Percentiles rank a stretch among this genome's conserved stretches.
Evolutionary conservation across 805 yeast genomes (phyloP).

Genomic region (Ogataea trehaloabstinens): DNA sequence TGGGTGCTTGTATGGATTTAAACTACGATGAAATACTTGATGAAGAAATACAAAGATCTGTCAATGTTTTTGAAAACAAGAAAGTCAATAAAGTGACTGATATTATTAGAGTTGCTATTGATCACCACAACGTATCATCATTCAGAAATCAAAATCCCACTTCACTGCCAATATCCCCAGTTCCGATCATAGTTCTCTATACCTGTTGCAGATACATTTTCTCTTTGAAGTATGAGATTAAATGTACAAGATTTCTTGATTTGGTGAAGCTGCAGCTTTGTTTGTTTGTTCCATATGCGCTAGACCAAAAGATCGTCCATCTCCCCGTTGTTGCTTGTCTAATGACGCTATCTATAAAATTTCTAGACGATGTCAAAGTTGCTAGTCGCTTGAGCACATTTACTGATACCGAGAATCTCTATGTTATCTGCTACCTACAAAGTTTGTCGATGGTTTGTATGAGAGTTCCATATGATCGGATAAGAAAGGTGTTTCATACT

Average conservation of each 20-base stretch:
- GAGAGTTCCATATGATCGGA: slow-evolving; percentile 15
- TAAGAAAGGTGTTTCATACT: slow-evolving; percentile 45
- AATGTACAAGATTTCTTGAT: slow-evolving; percentile 18
- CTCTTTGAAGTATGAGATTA: slow-evolving; percentile 7
- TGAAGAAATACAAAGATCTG: slow-evolving; percentile 36
- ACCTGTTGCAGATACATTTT: slow-evolving; percentile 24
- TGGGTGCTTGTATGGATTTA: slow-evolving; percentile 67
- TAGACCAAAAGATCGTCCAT: slow-evolving; percentile 21
- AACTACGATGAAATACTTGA: slow-evolving; percentile 44
- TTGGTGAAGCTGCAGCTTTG: slow-evolving; percentile 43
- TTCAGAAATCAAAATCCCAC: slow-evolving; percentile 19
- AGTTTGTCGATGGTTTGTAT: slow-evolving; percentile 20
- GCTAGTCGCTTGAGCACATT: slow-evolving; percentile 3
- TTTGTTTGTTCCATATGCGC: slow-evolving; percentile 38
- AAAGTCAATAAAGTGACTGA: slow-evolving; percentile 32
- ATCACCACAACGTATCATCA: slow-evolving; percentile 37
- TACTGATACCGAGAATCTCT: slow-evolving; percentile 1
- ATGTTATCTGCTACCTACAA: slow-evolving; percentile 24
- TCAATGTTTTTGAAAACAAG: slow-evolving; percentile 36
- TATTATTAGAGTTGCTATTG: slow-evolving; percentile 39
- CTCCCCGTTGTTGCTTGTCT: slow-evolving; percentile 16
- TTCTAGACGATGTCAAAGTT: slow-evolving; percentile 12
- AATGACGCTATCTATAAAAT: slow-evolving; percentile 19
- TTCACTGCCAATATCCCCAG: slow-evolving; percentile 24
- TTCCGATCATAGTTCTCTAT: slow-evolving; percentile 32